phyloP scores from a whole-genome alignment of 2,329 filamentous ascomycete genomes.

The Diplodia corticola region DNA sequence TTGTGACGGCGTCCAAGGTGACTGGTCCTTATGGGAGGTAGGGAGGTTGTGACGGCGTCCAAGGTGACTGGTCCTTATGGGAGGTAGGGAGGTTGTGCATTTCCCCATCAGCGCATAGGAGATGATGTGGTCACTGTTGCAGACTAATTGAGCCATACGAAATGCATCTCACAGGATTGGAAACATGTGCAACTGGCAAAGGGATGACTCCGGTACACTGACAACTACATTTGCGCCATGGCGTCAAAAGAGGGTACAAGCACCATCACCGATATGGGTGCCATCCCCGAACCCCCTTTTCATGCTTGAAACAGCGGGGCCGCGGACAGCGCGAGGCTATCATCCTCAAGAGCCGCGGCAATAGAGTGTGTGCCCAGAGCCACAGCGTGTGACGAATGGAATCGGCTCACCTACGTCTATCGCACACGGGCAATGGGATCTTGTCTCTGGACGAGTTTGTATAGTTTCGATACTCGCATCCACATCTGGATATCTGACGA shows the following conservation, averaged over 20 bases:
- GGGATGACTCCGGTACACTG: too few species aligned
- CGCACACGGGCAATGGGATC: too few species aligned
- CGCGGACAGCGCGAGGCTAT: neutral
- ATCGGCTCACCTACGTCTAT: too few species aligned
- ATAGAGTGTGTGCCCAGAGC: neutral
- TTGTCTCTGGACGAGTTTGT: neutral
- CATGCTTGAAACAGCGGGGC: neutral
- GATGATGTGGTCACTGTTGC: too few species aligned
- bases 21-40: conserved; percentile 13
- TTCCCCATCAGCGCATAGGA: too few species aligned
- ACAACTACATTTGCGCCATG: too few species aligned
- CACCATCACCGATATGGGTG: neutral
- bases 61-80: conserved; percentile 15
- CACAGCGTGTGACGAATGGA: too few species aligned
- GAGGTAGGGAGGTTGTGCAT: neutral
- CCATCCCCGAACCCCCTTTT: neutral
- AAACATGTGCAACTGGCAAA: too few species aligned
- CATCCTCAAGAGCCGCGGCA: neutral
- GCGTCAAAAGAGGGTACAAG: neutral
- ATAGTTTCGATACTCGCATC: too few species aligned
- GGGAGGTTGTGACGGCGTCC: neutral
- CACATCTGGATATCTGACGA: too few species aligned
- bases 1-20: neutral
- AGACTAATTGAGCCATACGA: too few species aligned
- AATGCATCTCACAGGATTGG: too few species aligned